Conservation (phyloP, 208 protist genomes). For the Naegleria gruberi region DNA sequence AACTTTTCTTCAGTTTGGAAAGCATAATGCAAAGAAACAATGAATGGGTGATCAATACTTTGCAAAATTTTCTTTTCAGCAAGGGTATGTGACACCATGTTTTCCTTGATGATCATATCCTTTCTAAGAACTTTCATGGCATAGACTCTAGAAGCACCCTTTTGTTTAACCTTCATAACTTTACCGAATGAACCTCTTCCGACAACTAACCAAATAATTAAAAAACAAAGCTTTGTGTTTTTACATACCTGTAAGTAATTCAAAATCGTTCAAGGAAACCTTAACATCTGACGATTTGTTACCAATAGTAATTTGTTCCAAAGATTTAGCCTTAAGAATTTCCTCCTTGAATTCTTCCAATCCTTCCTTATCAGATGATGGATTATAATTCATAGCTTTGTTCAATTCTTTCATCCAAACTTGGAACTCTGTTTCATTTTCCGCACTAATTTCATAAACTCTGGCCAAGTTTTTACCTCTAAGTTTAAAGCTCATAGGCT, state of each 20-base stretch:
- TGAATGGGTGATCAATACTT: conserved; percentile 71
- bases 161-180: conserved; percentile 72
- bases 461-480: neutral
- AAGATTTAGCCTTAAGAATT: neutral
- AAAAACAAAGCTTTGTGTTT: too few relatives aligned
- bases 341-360: neutral
- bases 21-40: conserved; percentile 83
- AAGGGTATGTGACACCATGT: conserved; percentile 51
- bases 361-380: neutral
- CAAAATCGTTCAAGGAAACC: neutral
- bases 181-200: conserved; percentile 83
- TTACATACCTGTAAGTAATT: neutral
- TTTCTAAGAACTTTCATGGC: conserved; percentile 56
- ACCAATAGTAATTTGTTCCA: neutral
- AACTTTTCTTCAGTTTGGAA: conserved; percentile 82
- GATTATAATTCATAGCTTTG: neutral
- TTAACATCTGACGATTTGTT: neutral
- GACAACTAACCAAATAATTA: conserved; percentile 54
- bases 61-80: conserved; percentile 38
- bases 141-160: conserved; percentile 36
- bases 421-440: neutral
- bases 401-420: neutral
- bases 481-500: neutral
- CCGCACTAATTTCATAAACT: neutral
- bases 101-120: conserved; percentile 26